phyloP scores from a whole-genome alignment of 805 yeast species.

The Diddensiella transvaalensis region DNA sequence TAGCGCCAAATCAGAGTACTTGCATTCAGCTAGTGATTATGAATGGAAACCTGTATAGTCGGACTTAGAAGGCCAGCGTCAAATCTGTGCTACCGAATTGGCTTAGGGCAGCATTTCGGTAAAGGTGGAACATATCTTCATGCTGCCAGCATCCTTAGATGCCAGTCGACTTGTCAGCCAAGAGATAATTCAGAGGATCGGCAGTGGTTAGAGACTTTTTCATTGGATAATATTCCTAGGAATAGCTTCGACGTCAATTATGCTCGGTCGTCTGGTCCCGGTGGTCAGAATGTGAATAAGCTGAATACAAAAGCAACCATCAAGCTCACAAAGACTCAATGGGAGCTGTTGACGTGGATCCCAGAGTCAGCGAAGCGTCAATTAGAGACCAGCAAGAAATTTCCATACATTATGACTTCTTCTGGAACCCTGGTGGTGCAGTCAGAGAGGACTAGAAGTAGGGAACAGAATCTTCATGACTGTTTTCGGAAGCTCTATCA shows the following conservation, averaged over 20 bases:
- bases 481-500: conserved; percentile 58
- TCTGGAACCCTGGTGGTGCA: conserved; percentile 55
- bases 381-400: conserved; percentile 30
- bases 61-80: no score
- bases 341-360: conserved; percentile 55
- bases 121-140: no score
- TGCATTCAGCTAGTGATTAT: no score
- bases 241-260: conserved; percentile 43
- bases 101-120: no score
- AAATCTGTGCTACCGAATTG: no score
- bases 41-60: no score
- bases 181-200: no score
- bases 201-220: conserved; percentile 41
- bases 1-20: no score
- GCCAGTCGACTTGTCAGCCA: no score
- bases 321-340: conserved; percentile 40
- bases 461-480: conserved; percentile 52
- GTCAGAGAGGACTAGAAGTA: conserved; percentile 55
- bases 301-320: conserved; percentile 62
- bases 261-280: conserved; percentile 74
- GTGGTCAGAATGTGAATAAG: conserved; percentile 85
- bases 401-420: conserved; percentile 52
- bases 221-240: conserved; percentile 41
- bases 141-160: no score
- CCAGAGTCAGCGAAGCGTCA: conserved; percentile 50